These are phyloP conservation scores for Poteriospumella lacustris DNA, from an alignment of 108 stramenopile genomes.

Conservation along the genomic window DNA sequence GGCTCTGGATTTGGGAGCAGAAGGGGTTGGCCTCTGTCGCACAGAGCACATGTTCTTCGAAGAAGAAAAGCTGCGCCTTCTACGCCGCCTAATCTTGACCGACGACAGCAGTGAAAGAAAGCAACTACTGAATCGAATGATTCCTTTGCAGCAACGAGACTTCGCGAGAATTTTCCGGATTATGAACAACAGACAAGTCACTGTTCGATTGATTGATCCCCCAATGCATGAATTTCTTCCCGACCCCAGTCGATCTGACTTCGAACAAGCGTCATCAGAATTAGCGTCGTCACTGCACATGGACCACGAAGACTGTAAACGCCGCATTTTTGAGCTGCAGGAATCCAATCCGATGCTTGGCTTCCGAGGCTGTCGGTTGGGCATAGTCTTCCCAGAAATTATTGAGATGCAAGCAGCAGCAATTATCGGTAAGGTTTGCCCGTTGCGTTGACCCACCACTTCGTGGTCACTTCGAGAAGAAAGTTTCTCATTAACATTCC, in stretches of 20 bases:
- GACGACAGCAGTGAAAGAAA: neutral
- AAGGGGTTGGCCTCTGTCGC: constrained; percentile 12
- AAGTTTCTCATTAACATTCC: no score
- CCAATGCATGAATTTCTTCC: constrained; percentile 5
- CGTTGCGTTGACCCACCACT: no score
- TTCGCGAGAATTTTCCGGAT: neutral
- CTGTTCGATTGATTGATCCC: neutral
- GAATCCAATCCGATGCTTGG: constrained; percentile 19
- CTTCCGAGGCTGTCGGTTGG: neutral
- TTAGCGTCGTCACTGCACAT: neutral
- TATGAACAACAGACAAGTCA: neutral
- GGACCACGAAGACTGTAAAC: neutral
- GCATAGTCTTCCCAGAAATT: neutral
- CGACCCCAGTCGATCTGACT: neutral
- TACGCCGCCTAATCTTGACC: neutral
- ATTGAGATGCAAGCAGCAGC: constrained; percentile 11
- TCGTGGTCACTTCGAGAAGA: no score
- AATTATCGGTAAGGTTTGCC: constrained; percentile 5
- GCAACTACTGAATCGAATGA: neutral
- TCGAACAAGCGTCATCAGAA: neutral
- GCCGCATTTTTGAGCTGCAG: neutral
- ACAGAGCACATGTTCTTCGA: constrained; percentile 22
- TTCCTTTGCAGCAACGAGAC: neutral
- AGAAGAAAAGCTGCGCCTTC: neutral
- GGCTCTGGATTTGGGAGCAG: neutral